Conservation (phyloP, 202 grass and related monocot species). For the Eragrostis tef region DNA sequence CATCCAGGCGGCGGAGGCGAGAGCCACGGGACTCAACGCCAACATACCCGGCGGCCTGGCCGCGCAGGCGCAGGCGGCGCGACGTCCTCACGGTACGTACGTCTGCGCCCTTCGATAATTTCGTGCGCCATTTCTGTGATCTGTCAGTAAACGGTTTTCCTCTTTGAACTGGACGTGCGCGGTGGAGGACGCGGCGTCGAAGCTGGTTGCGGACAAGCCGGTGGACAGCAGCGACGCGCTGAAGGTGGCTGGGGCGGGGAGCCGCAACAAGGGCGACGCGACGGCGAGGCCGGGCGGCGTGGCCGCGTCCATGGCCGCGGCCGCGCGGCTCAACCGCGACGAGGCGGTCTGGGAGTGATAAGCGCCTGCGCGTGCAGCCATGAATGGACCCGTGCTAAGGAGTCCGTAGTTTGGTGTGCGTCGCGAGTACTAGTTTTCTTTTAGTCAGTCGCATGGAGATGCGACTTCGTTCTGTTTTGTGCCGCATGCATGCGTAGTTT, state of each 20-base stretch:
- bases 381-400: not conserved
- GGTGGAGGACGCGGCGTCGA: conserved; percentile 55
- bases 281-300: conserved; percentile 54
- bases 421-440: not conserved
- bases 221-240: conserved; percentile 58
- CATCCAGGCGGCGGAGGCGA: conserved; percentile 61
- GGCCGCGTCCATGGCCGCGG: conserved; percentile 55
- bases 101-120: too few relatives aligned
- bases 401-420: not conserved
- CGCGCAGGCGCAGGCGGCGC: conserved; percentile 55
- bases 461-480: too few relatives aligned
- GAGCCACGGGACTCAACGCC: conserved; percentile 51
- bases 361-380: too few relatives aligned
- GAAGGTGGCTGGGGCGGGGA: conserved; percentile 56
- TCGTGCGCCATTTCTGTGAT: too few relatives aligned
- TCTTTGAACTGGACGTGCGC: too few relatives aligned
- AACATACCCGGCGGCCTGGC: conserved; percentile 51
- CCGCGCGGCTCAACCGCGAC: conserved; percentile 62
- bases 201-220: conserved; percentile 59
- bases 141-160: too few relatives aligned
- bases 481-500: not conserved
- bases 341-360: conserved; percentile 39
- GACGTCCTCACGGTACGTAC: conserved; percentile 62
- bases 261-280: conserved; percentile 48
- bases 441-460: too few relatives aligned